These are phyloP conservation scores for Leccinum ochraceum DNA, from an alignment of 768 basidiomycete genomes.

Conservation along the genomic window DNA sequence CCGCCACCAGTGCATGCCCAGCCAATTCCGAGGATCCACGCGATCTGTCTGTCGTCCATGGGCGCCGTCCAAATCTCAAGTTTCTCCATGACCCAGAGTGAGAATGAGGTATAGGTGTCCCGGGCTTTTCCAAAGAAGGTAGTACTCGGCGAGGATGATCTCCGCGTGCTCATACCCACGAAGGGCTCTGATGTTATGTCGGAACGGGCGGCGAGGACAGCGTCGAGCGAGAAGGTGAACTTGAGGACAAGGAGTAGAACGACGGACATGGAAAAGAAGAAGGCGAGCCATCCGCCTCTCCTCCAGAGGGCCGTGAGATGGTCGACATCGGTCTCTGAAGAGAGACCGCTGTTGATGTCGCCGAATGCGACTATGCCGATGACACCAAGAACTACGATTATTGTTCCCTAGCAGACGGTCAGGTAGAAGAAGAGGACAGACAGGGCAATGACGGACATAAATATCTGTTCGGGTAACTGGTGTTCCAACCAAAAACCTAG, in stretches of 20 bases:
- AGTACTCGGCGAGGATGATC: conserved; percentile 14
- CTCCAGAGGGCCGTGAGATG: conserved; percentile 86
- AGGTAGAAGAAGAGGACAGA: conserved; percentile 1
- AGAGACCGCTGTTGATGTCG: conserved; percentile 79
- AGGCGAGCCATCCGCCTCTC: conserved; percentile 86
- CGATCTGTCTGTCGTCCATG: conserved; percentile 81
- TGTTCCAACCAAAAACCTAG: conserved; percentile 82
- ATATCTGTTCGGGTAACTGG: conserved; percentile 85
- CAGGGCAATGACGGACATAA: conserved; percentile 49
- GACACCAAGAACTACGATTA: conserved; percentile 81
- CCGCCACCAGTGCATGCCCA: conserved; percentile 95
- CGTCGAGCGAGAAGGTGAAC: conserved; percentile 71
- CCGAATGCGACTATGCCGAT: conserved; percentile 88
- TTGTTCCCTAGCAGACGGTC: conserved; percentile 59
- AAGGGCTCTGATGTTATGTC: conserved; percentile 67
- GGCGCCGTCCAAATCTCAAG: conserved; percentile 76
- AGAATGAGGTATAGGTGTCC: conserved; percentile 45
- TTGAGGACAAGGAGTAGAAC: conserved; percentile 66
- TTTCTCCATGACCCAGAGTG: conserved; percentile 57
- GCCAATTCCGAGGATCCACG: conserved; percentile 89
- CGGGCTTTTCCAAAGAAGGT: conserved; percentile 37
- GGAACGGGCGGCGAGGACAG: conserved; percentile 65
- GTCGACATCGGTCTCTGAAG: conserved; percentile 66
- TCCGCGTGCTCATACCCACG: conserved; percentile 39
- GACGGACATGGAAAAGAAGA: conserved; percentile 78